Evolutionary conservation across 352 stramenopile species (phyloP).

Genomic region (Pilasporangium apinafurcum): DNA sequence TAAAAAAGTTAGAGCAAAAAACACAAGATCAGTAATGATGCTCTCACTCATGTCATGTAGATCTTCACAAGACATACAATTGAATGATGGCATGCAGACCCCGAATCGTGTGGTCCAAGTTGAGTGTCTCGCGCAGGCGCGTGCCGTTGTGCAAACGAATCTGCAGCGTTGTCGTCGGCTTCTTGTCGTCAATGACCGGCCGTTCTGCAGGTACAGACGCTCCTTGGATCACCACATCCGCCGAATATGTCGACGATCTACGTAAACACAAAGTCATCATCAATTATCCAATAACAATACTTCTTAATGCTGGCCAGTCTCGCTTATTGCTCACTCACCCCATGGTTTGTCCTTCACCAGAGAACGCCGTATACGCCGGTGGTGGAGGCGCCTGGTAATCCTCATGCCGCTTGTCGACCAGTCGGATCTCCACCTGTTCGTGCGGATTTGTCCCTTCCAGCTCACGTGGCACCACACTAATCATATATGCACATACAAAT

Average conservation of each 20-base stretch:
- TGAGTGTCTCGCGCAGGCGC: slow-evolving; percentile 77
- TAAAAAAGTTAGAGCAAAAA: slow-evolving; percentile 9
- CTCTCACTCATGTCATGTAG: background rate
- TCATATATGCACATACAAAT: slow-evolving; percentile 1
- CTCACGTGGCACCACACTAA: slow-evolving; percentile 63
- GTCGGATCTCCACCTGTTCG: slow-evolving; percentile 72
- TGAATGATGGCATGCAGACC: slow-evolving; percentile 86
- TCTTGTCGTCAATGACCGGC: slow-evolving; percentile 78
- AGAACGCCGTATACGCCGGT: slow-evolving; percentile 85
- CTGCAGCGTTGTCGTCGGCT: slow-evolving; percentile 85
- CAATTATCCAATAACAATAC: background rate
- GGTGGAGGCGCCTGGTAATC: slow-evolving; percentile 62
- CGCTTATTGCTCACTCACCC: slow-evolving; percentile 13
- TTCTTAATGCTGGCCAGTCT: slow-evolving; percentile 5
- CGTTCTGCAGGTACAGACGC: slow-evolving; percentile 23
- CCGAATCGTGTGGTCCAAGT: slow-evolving; percentile 83
- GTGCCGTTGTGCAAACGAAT: slow-evolving; percentile 83
- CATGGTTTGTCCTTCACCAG: slow-evolving; percentile 78
- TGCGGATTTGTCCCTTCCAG: slow-evolving; percentile 62
- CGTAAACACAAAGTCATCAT: background rate
- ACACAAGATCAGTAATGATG: background rate
- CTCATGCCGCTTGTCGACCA: slow-evolving; percentile 84
- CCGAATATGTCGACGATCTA: slow-evolving; percentile 30
- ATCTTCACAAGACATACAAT: slow-evolving; percentile 25
- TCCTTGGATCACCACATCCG: slow-evolving; percentile 41